Evolutionary conservation across 257 asterid species (phyloP), one percentile per base, ranked within the genome.

Genomic region (Fraxinus quadrangulata): DNA sequence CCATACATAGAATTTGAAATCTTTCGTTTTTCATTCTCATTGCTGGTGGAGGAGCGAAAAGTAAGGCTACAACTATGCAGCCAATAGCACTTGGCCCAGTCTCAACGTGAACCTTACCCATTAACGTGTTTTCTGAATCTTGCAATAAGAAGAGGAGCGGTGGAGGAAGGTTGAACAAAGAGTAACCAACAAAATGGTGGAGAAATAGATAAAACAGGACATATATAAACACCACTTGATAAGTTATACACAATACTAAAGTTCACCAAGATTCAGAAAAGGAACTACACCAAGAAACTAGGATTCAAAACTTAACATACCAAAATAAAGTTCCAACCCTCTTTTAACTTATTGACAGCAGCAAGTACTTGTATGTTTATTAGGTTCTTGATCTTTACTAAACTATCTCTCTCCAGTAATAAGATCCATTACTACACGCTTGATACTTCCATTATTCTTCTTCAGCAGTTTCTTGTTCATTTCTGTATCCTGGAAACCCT

Each of bases 381-480:
- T 6, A 21, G 67, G 67, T 21, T 59, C 69, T 63, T 63, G 34
- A 24, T 63, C 8, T 23, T 63, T 11, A 24, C 28, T n/a, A 3
- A 12, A 84, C 30, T 54, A 66, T 74, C 36, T 74, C 87, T 88
- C 94, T 12, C 80, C 86, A 74, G 83, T 79, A 31, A 92, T 84
- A 34, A 93, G 97, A 79, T 92, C 97, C 99, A 95, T 88, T 30
- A 91, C 97, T 7, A 89, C 96, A 3, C 93, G 96, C 89, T 91
- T 92, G 77, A 95, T 88, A 42, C 99, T 91, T 75, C 97, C 95
- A 12, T 87, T 88, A 75, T 94, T 94, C 96, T 93, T 91, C 96
- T 85, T 83, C 82, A 93, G 89, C 84, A 95, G 85, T 87, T 70
- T 79, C 84, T 83, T 89, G 88, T 93, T 91, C 75, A 61, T 84